Evolutionary conservation across 2,329 filamentous ascomycete species (phyloP), one percentile per base, ranked within the genome.

Genomic region (Phoma herbarum): DNA sequence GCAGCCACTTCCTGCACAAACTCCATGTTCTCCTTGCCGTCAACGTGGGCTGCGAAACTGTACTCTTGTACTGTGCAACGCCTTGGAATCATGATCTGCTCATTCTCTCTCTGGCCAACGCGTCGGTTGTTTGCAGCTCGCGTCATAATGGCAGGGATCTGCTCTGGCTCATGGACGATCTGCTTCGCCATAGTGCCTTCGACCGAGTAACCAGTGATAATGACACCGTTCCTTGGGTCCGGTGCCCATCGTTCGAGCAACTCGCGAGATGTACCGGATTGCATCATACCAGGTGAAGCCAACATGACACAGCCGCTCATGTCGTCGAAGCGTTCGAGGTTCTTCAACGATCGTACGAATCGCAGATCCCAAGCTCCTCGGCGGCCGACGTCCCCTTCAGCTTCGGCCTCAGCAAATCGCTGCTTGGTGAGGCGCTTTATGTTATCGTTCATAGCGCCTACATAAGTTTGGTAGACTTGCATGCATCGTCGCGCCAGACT

Each of bases 391-490:
- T 93, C 90, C 9, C 91, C 91, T 31, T 88, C 88, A 0, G 90
- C 89, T 75, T 96, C 92, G 10, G 92, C 91, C 75, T 96, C 92
- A 4, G 92, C 92, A 87, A 97, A 96, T 46, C 92, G 88, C 77
- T 96, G 93, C 52, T 90, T 86, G 78, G 97, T 97, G n/a, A 97
- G 85, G 11, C 92, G 87, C 77, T 97, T 97, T 82, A 99, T 98
- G 71, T 97, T 98, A 73, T 98, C 94, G 75, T 99, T 99, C 95
- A 99, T 99, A 54, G 93, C 93, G 47, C 93, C 92, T 47, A 98
- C 92, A 71, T 98, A 99, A 1, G 95, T 99, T 76, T 98, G 95
- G 75, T 99, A 99, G 3, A 98, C 93, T 28, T 97, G 87, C 95
- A 99, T 99, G 80, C 95, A 99, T 78, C 97, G 95, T 62, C 94